A percentile compares a stretch with the other conserved stretches of the same genome.
Evolutionary conservation across 768 basidiomycete species (phyloP).

Genomic region (Thelephora ganbajun): DNA sequence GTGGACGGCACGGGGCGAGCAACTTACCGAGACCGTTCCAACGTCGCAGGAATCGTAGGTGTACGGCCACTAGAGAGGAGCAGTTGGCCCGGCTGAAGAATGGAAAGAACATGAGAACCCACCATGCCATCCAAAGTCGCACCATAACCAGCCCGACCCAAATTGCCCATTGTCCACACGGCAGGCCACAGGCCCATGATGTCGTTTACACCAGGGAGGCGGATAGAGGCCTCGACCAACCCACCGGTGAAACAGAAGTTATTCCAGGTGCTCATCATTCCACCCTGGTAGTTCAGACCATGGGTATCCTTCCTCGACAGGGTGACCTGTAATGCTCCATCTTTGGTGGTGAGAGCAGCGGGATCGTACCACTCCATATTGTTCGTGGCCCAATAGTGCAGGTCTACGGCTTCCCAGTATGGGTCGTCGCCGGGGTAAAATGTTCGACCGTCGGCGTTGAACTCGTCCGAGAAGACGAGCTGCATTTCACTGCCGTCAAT

Average conservation of each 20-base stretch:
- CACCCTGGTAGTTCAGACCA: slow-evolving; percentile 21
- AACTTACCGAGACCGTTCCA: slow-evolving; percentile 42
- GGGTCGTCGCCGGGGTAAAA: slow-evolving; percentile 71
- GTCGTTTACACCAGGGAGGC: slow-evolving; percentile 52
- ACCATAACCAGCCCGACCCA: slow-evolving; percentile 59
- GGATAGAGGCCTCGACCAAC: slow-evolving; percentile 49
- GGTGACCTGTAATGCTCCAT: slow-evolving; percentile 29
- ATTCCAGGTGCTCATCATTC: slow-evolving; percentile 47
- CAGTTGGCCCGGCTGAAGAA: background rate
- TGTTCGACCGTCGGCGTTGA: slow-evolving; percentile 63
- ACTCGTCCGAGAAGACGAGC: slow-evolving; percentile 84
- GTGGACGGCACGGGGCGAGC: background rate
- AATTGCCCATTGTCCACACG: slow-evolving; percentile 46
- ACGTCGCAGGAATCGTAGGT: slow-evolving; percentile 68
- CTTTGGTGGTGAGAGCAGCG: slow-evolving; percentile 31
- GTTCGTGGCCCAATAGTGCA: slow-evolving; percentile 24
- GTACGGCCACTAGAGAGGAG: slow-evolving; percentile 41
- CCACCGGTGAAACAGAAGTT: slow-evolving; percentile 88
- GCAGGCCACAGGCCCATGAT: slow-evolving; percentile 45
- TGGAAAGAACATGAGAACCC: slow-evolving; percentile 3
- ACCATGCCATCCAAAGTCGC: slow-evolving; percentile 43
- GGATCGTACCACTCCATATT: slow-evolving; percentile 83
- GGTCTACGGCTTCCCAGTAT: slow-evolving; percentile 34
- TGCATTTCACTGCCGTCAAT: slow-evolving; percentile 50
- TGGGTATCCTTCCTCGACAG: slow-evolving; percentile 48